Percentiles rank a stretch among this genome's conserved stretches.
Evolutionary conservation across 192 early-diverging fungal genomes (phyloP).

Genomic region (Linnemannia schmuckeri): DNA sequence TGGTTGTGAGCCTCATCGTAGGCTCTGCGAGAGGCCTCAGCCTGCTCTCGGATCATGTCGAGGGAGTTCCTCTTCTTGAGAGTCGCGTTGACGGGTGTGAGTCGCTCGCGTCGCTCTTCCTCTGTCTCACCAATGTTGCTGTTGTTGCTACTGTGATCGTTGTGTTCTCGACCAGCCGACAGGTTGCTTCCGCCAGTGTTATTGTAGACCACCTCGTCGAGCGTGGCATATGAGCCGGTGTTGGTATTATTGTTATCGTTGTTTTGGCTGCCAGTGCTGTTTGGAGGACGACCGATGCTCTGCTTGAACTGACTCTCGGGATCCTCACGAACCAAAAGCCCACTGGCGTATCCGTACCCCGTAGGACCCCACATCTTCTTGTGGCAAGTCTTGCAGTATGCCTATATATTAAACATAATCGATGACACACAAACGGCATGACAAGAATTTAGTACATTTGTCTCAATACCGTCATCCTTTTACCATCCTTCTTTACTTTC

Average conservation of each 20-base stretch:
- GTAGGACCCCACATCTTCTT: conserved; percentile 70
- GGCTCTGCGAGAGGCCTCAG: conserved; percentile 46
- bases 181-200: conserved; percentile 37
- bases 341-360: conserved; percentile 57
- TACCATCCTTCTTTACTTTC: background rate
- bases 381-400: conserved; percentile 70
- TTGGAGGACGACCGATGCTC: conserved; percentile 41
- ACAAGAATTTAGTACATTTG: background rate
- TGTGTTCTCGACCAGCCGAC: conserved; percentile 8
- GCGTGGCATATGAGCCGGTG: background rate
- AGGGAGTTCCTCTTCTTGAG: conserved; percentile 49
- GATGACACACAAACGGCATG: background rate
- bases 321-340: conserved; percentile 39
- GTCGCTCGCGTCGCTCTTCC: conserved; percentile 44
- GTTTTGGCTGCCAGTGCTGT: conserved; percentile 16
- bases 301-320: conserved; percentile 53
- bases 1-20: conserved; percentile 53
- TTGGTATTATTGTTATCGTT: conserved; percentile 1
- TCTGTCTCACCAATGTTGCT: conserved; percentile 26
- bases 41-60: conserved; percentile 50
- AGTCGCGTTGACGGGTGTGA: conserved; percentile 48
- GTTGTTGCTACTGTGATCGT: background rate
- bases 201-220: conserved; percentile 15
- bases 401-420: conserved; percentile 39
- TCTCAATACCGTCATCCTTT: background rate